phyloP scores from a whole-genome alignment of 2,329 filamentous ascomycete species.

The Helminthosporium solani region DNA sequence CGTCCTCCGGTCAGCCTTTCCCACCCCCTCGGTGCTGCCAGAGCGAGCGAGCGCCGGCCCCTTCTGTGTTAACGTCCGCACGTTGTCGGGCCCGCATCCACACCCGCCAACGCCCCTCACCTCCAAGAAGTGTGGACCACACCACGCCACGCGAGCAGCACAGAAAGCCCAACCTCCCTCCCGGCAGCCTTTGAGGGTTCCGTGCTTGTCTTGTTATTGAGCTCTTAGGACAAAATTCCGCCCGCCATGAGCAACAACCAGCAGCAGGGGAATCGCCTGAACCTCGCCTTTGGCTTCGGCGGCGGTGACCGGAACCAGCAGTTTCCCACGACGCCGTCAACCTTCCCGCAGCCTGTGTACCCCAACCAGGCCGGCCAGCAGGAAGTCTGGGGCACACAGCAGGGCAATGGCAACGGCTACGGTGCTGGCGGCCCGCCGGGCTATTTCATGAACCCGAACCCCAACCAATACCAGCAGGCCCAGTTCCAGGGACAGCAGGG shows the following conservation, averaged over 20 bases:
- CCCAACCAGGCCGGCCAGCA: constrained; percentile 61
- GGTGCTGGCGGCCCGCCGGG: constrained; percentile 32
- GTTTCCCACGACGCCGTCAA: constrained; percentile 77
- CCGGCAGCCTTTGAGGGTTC: constrained; percentile 8
- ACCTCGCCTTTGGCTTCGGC: constrained; percentile 54
- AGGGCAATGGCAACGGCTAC: constrained; percentile 44
- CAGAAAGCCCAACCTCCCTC: constrained; percentile 9
- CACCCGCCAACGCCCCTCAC: not conserved
- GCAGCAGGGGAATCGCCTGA: constrained; percentile 49
- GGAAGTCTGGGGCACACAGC: constrained; percentile 58
- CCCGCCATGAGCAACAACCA: constrained; percentile 41
- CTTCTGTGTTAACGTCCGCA: constrained; percentile 2
- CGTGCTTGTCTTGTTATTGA: constrained; percentile 3
- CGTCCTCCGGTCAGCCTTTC: constrained; percentile 4
- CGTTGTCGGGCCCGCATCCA: constrained; percentile 2
- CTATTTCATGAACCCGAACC: constrained; percentile 54
- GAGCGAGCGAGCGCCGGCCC: constrained; percentile 17
- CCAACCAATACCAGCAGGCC: constrained; percentile 42
- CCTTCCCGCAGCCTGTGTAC: constrained; percentile 89
- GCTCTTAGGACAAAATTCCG: constrained; percentile 5
- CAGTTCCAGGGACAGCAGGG: constrained; percentile 54
- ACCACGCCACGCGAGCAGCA: constrained; percentile 7
- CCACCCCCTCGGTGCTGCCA: constrained; percentile 10
- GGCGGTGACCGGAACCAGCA: constrained; percentile 43
- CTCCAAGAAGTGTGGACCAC: constrained; percentile 16